A percentile compares a stretch with the other conserved stretches of the same genome.
Evolutionary conservation across 148 eudicot species (phyloP).

Genomic region (Heliosperma pusillum): DNA sequence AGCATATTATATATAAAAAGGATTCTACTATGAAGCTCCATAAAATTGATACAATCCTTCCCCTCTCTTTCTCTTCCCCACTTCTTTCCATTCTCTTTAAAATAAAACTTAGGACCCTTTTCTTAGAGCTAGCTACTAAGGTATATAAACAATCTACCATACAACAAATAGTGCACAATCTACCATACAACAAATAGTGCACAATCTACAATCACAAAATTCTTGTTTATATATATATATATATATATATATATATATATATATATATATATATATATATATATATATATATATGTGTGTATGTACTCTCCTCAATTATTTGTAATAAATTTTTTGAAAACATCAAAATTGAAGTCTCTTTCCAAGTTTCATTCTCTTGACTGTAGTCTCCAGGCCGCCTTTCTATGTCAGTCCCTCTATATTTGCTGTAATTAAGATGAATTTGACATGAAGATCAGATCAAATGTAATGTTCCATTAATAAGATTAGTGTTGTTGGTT

Average conservation of each 20-base stretch:
- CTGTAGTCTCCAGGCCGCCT: background rate
- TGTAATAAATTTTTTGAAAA: constrained; percentile 1
- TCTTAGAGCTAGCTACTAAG: constrained; percentile 39
- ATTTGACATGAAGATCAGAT: constrained; percentile 11
- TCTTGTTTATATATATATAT: background rate
- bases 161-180: constrained; percentile 30
- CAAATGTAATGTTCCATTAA: background rate
- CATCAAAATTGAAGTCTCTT: background rate
- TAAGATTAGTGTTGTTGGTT: background rate
- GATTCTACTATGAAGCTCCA: constrained; percentile 24
- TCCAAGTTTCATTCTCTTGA: constrained; percentile 11
- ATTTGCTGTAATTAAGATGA: background rate
- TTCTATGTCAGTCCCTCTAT: background rate
- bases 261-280: background rate
- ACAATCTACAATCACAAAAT: constrained; percentile 18
- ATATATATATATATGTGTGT: background rate
- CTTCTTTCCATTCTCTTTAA: constrained; percentile 11
- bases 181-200: constrained; percentile 24
- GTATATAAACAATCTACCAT: constrained; percentile 45
- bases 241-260: background rate
- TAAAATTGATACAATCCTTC: constrained; percentile 25
- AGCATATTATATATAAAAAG: constrained; percentile 26
- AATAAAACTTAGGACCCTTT: background rate
- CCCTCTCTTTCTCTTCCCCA: constrained; percentile 14
- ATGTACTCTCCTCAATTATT: constrained; percentile 8